phyloP scores from a whole-genome alignment of 2,329 filamentous ascomycete species.

The Hypoxylon sp. region DNA sequence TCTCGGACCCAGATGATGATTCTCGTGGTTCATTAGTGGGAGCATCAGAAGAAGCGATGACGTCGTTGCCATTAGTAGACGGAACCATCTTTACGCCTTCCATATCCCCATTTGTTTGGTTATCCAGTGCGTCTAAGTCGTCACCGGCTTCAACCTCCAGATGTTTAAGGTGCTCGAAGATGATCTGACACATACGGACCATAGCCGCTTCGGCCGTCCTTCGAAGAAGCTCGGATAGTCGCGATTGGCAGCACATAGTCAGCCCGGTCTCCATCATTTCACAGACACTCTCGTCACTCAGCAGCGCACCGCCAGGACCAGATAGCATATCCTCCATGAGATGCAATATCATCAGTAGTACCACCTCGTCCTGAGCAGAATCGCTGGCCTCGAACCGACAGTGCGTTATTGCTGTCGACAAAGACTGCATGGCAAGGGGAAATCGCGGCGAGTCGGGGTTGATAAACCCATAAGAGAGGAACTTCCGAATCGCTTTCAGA shows the following conservation, averaged over 20 bases:
- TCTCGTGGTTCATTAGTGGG: conserved; percentile 55
- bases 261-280: conserved; percentile 99
- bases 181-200: conserved; percentile 99
- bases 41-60: conserved; percentile 66
- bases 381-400: conserved; percentile 98
- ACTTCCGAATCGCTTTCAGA: conserved; percentile 93
- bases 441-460: conserved; percentile 87
- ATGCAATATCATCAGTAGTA: conserved; percentile 92
- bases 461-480: conserved; percentile 95
- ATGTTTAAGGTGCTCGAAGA: conserved; percentile 92
- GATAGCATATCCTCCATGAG: conserved; percentile 99
- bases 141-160: conserved; percentile 81
- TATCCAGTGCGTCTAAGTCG: conserved; percentile 74
- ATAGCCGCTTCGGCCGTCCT: conserved; percentile 95
- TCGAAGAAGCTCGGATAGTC: conserved; percentile 89
- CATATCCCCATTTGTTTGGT: conserved; percentile 75
- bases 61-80: conserved; percentile 73
- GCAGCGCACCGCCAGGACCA: conserved; percentile 87
- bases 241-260: conserved; percentile 95
- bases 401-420: conserved; percentile 95
- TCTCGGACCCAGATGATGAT: conserved; percentile 61
- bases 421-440: conserved; percentile 89
- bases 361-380: conserved; percentile 93
- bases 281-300: conserved; percentile 98
- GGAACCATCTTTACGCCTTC: conserved; percentile 88